phyloP scores from a whole-genome alignment of 148 eudicot species.

The Persicaria maculosa region DNA sequence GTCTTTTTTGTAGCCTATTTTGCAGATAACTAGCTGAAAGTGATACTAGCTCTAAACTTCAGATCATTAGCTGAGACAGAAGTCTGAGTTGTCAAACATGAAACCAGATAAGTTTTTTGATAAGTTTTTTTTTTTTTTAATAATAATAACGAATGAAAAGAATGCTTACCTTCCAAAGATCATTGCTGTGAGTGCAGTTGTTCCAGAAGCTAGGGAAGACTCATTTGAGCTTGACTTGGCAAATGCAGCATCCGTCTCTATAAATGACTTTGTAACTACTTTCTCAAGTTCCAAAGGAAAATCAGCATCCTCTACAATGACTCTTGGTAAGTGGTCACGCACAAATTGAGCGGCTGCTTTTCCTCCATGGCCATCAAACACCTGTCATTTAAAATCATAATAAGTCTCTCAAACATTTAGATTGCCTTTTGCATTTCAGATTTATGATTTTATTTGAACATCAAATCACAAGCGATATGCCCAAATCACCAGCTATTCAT shows the following conservation, averaged over 20 bases:
- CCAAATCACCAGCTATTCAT: background rate
- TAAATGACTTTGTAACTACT: constrained; percentile 78
- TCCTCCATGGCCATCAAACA: constrained; percentile 98
- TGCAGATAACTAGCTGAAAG: background rate
- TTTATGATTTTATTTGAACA: background rate
- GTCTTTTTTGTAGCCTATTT: background rate
- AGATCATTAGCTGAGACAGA: background rate
- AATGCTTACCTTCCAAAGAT: constrained; percentile 77
- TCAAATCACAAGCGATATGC: no score
- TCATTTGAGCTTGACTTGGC: constrained; percentile 63
- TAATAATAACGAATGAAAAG: background rate
- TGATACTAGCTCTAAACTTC: background rate
- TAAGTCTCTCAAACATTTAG: background rate
- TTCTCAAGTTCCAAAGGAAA: constrained; percentile 86
- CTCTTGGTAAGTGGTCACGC: constrained; percentile 82
- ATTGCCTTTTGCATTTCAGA: background rate
- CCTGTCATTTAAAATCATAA: constrained; percentile 33
- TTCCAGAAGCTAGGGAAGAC: constrained; percentile 71
- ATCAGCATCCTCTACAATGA: constrained; percentile 87
- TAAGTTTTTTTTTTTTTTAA: background rate
- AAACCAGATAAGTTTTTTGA: background rate
- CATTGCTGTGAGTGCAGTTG: constrained; percentile 97
- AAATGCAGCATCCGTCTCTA: constrained; percentile 77
- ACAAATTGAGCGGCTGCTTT: constrained; percentile 86
- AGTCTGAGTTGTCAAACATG: background rate